Evolutionary conservation across 345 rosid species (phyloP).

Genomic region (Camelina sativa): DNA sequence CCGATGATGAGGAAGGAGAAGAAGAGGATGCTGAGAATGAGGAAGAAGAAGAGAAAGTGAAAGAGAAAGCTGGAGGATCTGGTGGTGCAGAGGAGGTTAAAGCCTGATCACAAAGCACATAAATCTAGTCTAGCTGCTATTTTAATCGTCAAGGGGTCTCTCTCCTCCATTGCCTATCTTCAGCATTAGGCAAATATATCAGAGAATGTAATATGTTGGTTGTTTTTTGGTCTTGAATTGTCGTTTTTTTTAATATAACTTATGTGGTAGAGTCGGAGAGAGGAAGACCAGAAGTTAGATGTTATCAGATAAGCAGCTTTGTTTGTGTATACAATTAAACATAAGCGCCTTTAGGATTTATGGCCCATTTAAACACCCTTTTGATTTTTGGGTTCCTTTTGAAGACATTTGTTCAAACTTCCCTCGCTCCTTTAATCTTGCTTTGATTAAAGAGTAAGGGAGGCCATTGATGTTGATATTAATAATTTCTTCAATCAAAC

Average conservation of each 20-base stretch:
- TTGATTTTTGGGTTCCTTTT: slow-evolving; percentile 11
- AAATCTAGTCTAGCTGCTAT: slow-evolving; percentile 27
- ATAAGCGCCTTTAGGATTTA: slow-evolving; percentile 27
- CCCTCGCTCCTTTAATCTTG: background rate
- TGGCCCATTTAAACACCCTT: slow-evolving; percentile 5
- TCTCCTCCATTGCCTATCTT: slow-evolving; percentile 28
- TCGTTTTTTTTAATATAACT: background rate
- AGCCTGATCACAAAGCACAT: slow-evolving; percentile 41
- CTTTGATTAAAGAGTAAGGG: background rate
- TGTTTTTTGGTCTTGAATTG: slow-evolving; percentile 21
- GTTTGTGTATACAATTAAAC: slow-evolving; percentile 43
- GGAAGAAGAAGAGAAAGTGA: slow-evolving; percentile 58
- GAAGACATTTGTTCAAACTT: background rate
- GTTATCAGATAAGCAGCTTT: slow-evolving; percentile 20
- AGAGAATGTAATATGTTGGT: slow-evolving; percentile 40
- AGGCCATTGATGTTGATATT: background rate
- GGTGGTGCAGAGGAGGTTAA: slow-evolving; percentile 53
- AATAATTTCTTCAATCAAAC: background rate
- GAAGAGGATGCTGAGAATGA: slow-evolving; percentile 57
- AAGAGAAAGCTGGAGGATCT: slow-evolving; percentile 50
- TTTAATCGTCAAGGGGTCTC: slow-evolving; percentile 11
- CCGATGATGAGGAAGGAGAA: slow-evolving; percentile 66
- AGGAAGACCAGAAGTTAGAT: slow-evolving; percentile 3
- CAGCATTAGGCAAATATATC: slow-evolving; percentile 27
- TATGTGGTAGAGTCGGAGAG: slow-evolving; percentile 28